Base-by-base conservation (phyloP, 2,329 filamentous ascomycete genomes). In the Phyllosticta citribraziliensis region DNA sequence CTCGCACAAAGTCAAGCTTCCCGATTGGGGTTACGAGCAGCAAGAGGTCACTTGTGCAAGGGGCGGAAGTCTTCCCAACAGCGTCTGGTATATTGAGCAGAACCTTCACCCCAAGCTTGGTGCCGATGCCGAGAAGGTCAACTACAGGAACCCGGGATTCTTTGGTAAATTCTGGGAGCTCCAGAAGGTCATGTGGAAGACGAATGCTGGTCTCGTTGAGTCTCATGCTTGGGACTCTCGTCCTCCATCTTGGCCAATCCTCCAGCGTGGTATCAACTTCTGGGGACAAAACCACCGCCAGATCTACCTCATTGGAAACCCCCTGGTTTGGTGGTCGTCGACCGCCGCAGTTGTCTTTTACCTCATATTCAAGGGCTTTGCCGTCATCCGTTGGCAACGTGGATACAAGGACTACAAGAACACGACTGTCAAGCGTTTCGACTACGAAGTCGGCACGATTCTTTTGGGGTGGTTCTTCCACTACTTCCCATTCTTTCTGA, bases 221-320 rank as follows among this genome's bases (percentile, higher is more conserved):
- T 96, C 92, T 19, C 94, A 99, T 72, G 91, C 92, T 58, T 99
- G 95, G 94, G 94, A 99, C 73, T 97, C 94, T 55, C 89, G 94
- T 54, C 94, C 94, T 33, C 84, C 86, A 35, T 93, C 91, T 6
- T 99, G 94, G 94, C 94, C 94, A 22, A 84, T 95, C 62, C 84
- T 99, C 58, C 85, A 85, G 67, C 90, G 94, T 64, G 94, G 94
- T 69, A 99, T 99, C 82, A 99, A 99, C 80, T 99, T 99, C 82
- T 99, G 94, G 94, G 91, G 93, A 66, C 91, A 88, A 70, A 83
- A 97, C 70, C 83, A 96, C 74, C 90, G 91, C 64, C 94, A 99
- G 74, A 91, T 99, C 68, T 99, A 99, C 75, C 86, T 99, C 20
- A 87, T 97, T 61, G 94, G 94, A 60, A 97, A 99, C 75, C 92